Conservation (phyloP, 495 filamentous ascomycete genomes). For the Alectoria sarmentosa region DNA sequence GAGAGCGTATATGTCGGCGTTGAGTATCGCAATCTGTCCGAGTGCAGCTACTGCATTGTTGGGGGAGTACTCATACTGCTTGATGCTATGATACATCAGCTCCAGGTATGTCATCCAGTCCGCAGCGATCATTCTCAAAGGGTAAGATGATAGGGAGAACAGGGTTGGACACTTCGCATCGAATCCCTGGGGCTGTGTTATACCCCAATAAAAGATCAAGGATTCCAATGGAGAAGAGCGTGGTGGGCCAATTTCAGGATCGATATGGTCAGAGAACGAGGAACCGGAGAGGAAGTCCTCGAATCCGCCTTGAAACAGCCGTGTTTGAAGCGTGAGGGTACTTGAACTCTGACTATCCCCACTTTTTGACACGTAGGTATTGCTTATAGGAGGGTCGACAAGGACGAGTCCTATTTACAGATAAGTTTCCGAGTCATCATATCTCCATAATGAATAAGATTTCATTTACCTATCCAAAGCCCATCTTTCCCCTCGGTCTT, state of each 20-base stretch:
- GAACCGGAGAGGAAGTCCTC: conserved; percentile 11
- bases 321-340: conserved; percentile 8
- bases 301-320: conserved; percentile 18
- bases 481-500: neutral
- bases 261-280: conserved; percentile 10
- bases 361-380: conserved; percentile 3
- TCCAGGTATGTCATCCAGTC: conserved; percentile 22
- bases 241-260: neutral
- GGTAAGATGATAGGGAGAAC: conserved; percentile 20
- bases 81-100: conserved; percentile 21
- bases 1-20: conserved; percentile 4
- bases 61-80: conserved; percentile 23
- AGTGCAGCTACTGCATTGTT: conserved; percentile 2
- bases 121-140: conserved; percentile 23
- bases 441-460: neutral
- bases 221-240: neutral
- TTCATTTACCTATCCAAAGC: neutral
- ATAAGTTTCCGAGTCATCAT: neutral
- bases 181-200: neutral
- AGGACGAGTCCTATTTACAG: conserved; percentile 14
- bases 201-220: neutral
- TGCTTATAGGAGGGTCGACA: conserved; percentile 18
- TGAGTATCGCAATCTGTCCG: neutral
- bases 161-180: conserved; percentile 15
- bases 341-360: neutral